Evolutionary conservation across 2,329 filamentous ascomycete species (phyloP), one percentile per base, ranked within the genome.

Genomic region (Alternaria arbusti): DNA sequence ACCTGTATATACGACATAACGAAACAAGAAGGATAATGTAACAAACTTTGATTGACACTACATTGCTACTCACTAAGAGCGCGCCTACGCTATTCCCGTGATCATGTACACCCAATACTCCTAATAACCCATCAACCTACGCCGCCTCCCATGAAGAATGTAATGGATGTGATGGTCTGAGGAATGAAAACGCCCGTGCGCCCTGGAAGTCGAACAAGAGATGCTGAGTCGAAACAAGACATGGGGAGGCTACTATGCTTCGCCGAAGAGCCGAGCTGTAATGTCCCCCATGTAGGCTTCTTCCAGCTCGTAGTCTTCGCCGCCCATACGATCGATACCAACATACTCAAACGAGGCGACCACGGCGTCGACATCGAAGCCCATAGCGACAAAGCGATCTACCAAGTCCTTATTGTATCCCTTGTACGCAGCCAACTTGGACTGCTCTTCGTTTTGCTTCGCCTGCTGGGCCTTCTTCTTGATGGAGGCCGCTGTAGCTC

Each of bases 271-370:
- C 61, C 91, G 86, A 17, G 93, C 92, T 0, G 93, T 97, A 66
- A 98, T 90, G 70, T 97, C 94, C 4, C 92, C 93, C 87, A 97
- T 93, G 71, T 94, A 94, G 1, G 90, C 93, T 73, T 96, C 92
- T 75, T 96, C 93, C n/a, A 97, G 83, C 72, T 92, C 90, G 78
- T 96, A 96, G 76, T 96, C 91, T 69, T 90, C 84, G 0, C 94
- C 94, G 25, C 86, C 87, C 70, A 91, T 93, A 17, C 88, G 87
- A 66, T 95, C 92, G 69, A 97, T 94, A 6, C 92, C 91, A 8
- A 96, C 90, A 64, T 87, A 91, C 56, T 90, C 86, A 74, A 97
- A 97, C 0, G 93, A 92, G 10, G 91, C 87, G 0, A 97, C 93
- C 1, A 98, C 93, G n/a, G 87, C 86, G 52, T 94, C 91, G 2